Evolutionary conservation across 2,329 filamentous ascomycete species (phyloP).

Genomic region (Ustulina deusta): DNA sequence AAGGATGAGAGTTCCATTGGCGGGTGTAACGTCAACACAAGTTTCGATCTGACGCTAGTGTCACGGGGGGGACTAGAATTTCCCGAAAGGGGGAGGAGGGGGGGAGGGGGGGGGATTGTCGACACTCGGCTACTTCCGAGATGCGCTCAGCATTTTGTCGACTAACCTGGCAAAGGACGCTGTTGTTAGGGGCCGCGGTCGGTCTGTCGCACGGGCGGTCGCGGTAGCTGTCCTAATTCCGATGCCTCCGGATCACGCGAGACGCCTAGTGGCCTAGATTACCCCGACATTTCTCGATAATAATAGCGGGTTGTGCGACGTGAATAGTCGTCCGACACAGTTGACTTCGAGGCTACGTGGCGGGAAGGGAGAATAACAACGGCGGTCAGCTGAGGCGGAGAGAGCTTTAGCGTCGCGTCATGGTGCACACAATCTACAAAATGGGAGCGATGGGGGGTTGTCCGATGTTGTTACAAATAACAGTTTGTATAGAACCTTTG

Average conservation of each 20-base stretch:
- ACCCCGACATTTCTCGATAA: not conserved
- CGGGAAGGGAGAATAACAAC: not conserved
- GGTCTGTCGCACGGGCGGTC: no score
- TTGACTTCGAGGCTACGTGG: not conserved
- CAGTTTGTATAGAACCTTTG: not conserved
- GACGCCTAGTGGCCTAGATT: not conserved
- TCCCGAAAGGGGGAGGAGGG: no score
- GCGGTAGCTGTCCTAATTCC: not conserved
- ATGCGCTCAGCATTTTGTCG: no score
- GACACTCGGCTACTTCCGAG: no score
- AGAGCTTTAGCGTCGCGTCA: not conserved
- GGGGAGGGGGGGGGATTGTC: no score
- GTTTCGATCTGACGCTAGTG: not conserved
- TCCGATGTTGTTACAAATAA: not conserved
- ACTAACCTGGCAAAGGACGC: no score
- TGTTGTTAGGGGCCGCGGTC: no score
- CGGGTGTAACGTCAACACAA: not conserved
- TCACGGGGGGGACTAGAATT: no score
- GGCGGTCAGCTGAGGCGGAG: conserved; percentile 11
- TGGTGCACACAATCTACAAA: not conserved
- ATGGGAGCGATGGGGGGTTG: not conserved
- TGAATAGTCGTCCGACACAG: not conserved
- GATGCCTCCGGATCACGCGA: not conserved
- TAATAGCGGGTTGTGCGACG: not conserved
- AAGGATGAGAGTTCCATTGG: not conserved